These are phyloP conservation scores for Trichophyton rubrum DNA, from an alignment of 2,329 filamentous ascomycete genomes.

Conservation along the genomic window DNA sequence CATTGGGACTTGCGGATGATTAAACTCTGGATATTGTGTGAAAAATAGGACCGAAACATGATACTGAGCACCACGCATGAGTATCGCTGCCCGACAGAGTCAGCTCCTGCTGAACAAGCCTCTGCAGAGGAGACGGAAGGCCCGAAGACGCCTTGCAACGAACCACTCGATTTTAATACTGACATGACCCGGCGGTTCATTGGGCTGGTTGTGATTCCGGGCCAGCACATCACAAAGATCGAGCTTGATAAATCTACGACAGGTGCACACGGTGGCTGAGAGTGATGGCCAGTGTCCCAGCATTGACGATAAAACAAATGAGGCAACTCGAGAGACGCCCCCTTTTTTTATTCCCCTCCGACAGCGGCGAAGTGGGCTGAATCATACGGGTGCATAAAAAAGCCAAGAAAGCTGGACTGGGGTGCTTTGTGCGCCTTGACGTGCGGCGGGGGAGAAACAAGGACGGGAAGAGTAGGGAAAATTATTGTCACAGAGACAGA, in stretches of 20 bases:
- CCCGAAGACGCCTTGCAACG: constrained; percentile 15
- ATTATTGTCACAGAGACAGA: not conserved
- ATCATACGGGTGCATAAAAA: not conserved
- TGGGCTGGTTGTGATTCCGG: constrained; percentile 80
- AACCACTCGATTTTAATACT: constrained; percentile 37
- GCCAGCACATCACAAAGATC: constrained; percentile 72
- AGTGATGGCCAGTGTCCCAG: not conserved
- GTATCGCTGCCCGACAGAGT: constrained; percentile 61
- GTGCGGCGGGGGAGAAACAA: not conserved
- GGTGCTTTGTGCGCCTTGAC: not conserved
- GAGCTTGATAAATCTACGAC: constrained; percentile 53
- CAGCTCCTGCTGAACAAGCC: constrained; percentile 26
- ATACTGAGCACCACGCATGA: constrained; percentile 79
- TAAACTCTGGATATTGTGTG: not conserved
- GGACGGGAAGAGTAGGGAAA: not conserved
- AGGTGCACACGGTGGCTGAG: not conserved
- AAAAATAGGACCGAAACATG: constrained; percentile 64
- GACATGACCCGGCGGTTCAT: constrained; percentile 78
- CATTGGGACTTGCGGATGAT: not conserved
- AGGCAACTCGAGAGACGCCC: not conserved
- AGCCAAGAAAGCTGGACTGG: not conserved
- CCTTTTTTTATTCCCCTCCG: not conserved
- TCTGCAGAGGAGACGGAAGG: constrained; percentile 18
- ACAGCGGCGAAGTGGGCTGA: not conserved
- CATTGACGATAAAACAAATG: not conserved